Evolutionary conservation across 1,284 basidiomycete species (phyloP).

Genomic region (Boletellus dicymbophilus): DNA sequence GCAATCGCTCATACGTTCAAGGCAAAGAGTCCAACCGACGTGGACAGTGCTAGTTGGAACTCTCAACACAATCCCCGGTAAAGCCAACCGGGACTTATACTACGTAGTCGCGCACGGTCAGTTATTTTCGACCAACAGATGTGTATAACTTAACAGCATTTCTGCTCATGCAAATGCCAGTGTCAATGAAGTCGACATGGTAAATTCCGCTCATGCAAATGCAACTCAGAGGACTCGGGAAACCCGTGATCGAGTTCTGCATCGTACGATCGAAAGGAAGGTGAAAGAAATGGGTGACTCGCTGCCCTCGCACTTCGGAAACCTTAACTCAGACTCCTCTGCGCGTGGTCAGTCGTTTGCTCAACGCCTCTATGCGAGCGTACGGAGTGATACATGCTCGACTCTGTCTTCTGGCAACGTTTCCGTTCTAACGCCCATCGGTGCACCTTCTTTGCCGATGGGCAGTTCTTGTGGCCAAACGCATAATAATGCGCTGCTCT

Average conservation of each 20-base stretch:
- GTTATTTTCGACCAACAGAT: neutral
- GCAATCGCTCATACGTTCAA: too few species aligned
- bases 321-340: neutral
- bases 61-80: neutral
- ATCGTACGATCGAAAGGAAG: conserved; percentile 28
- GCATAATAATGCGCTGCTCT: conserved; percentile 1
- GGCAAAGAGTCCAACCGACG: neutral
- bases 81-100: neutral
- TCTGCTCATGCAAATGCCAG: conserved; percentile 23
- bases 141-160: conserved; percentile 5
- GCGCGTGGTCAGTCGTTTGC: conserved; percentile 24
- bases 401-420: neutral
- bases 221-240: conserved; percentile 12
- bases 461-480: neutral
- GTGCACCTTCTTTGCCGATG: neutral
- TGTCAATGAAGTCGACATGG: neutral
- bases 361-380: conserved; percentile 33
- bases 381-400: conserved; percentile 11
- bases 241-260: conserved; percentile 7
- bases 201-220: conserved; percentile 27
- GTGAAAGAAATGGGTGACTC: neutral
- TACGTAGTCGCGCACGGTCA: conserved; percentile 2
- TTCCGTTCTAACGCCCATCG: conserved; percentile 8
- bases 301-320: neutral
- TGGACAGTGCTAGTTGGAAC: conserved; percentile 4